phyloP scores from a whole-genome alignment of 2,329 filamentous ascomycete genomes.

The Eutypella sp. region DNA sequence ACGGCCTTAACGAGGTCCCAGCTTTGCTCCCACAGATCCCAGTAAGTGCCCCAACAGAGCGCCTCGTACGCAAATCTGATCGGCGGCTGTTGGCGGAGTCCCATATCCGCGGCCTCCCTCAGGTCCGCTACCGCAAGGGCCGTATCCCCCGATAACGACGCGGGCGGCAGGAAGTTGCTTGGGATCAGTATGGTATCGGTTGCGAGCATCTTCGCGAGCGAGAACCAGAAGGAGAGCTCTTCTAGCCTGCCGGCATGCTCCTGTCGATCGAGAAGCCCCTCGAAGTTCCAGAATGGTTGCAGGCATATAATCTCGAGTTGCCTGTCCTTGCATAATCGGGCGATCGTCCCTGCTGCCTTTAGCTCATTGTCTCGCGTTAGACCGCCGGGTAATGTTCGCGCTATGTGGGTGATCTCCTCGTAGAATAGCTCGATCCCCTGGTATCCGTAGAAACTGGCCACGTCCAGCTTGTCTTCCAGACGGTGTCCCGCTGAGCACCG shows the following conservation, averaged over 20 bases:
- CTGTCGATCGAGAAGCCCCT: constrained; percentile 61
- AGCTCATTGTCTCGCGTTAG: constrained; percentile 43
- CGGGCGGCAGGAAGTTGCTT: constrained; percentile 58
- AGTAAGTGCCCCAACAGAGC: constrained; percentile 65
- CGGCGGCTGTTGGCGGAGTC: constrained; percentile 46
- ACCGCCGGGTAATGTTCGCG: constrained; percentile 38
- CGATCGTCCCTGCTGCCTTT: constrained; percentile 53
- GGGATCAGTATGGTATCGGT: constrained; percentile 74
- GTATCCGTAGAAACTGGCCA: constrained; percentile 61
- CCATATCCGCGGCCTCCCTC: constrained; percentile 61
- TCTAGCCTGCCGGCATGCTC: constrained; percentile 53
- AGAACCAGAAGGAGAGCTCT: constrained; percentile 66
- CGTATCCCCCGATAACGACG: constrained; percentile 40
- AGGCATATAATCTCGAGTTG: constrained; percentile 59
- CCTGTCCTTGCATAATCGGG: constrained; percentile 50
- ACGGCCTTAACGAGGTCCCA: constrained; percentile 65
- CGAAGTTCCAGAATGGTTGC: constrained; percentile 75
- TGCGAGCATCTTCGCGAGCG: constrained; percentile 55
- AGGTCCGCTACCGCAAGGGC: constrained; percentile 59
- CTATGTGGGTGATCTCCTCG: constrained; percentile 65
- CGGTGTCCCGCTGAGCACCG: constrained; percentile 63
- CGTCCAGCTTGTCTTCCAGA: constrained; percentile 61
- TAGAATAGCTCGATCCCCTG: constrained; percentile 71
- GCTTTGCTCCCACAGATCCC: constrained; percentile 66
- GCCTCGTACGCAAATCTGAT: constrained; percentile 71